A percentile compares a stretch with the other conserved stretches of the same genome.
Evolutionary conservation across 179 eudicot species (phyloP).

Genomic region (Patellifolia procumbens): DNA sequence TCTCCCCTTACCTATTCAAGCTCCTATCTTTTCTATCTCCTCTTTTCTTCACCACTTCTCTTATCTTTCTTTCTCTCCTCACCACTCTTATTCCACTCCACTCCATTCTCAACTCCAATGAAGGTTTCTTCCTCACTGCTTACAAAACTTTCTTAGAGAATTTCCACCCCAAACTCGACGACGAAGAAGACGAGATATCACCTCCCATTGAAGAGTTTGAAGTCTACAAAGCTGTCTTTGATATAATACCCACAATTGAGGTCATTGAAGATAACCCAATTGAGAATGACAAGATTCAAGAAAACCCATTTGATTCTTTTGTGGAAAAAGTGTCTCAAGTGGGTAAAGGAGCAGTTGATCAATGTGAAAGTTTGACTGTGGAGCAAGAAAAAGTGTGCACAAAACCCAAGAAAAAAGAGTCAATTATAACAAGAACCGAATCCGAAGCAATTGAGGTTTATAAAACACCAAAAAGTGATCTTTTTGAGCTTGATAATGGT

Average conservation of each 20-base stretch:
- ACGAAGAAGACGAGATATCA: constrained; percentile 19
- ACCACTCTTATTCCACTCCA: constrained; percentile 32
- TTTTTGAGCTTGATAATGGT: constrained; percentile 6
- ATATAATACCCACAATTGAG: constrained; percentile 35
- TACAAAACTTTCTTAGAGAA: constrained; percentile 30
- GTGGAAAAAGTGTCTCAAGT: constrained; percentile 15
- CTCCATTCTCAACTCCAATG: constrained; percentile 18
- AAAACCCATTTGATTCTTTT: constrained; percentile 3
- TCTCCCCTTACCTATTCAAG: constrained; percentile 73
- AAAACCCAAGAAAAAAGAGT: constrained; percentile 25
- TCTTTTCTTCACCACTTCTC: constrained; percentile 60
- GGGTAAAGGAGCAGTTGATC: constrained; percentile 9
- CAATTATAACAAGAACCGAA: constrained; percentile 22
- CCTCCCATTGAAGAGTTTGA: constrained; percentile 42
- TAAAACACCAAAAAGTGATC: constrained; percentile 17
- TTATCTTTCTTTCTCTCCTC: constrained; percentile 47
- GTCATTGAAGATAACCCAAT: constrained; percentile 18
- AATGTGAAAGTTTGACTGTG: constrained; percentile 27
- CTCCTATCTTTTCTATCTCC: constrained; percentile 72
- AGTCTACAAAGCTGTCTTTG: constrained; percentile 49
- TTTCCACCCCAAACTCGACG: constrained; percentile 12
- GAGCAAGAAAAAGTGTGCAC: constrained; percentile 21
- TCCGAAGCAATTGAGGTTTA: constrained; percentile 24
- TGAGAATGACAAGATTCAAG: constrained; percentile 13
- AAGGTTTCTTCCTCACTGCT: constrained; percentile 29